Percentiles rank a stretch among this genome's conserved stretches.
Evolutionary conservation across 1,284 basidiomycete genomes (phyloP).

Genomic region (Retiboletus flavoniger): DNA sequence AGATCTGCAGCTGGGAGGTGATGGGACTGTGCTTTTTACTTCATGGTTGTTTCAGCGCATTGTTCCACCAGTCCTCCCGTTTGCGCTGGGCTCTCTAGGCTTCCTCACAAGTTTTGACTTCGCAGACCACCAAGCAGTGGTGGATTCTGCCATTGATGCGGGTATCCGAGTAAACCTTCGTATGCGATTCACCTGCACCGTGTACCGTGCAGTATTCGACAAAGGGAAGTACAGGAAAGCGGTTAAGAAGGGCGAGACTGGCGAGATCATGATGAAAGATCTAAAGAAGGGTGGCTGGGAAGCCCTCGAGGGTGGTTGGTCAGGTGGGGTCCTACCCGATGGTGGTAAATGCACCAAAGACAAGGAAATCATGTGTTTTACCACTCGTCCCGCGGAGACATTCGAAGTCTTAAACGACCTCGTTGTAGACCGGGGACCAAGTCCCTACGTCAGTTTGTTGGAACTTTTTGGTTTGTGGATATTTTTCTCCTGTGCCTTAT

Average conservation of each 20-base stretch:
- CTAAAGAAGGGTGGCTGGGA: slow-evolving; percentile 91
- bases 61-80: slow-evolving; percentile 95
- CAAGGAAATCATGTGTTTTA: slow-evolving; percentile 98
- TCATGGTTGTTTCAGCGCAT: slow-evolving; percentile 99
- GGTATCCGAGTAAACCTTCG: slow-evolving; percentile 97
- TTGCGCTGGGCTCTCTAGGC: slow-evolving; percentile 97
- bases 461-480: slow-evolving; percentile 86
- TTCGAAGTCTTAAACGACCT: slow-evolving; percentile 99
- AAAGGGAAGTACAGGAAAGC: slow-evolving; percentile 73
- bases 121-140: slow-evolving; percentile 79
- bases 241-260: slow-evolving; percentile 86
- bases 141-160: slow-evolving; percentile 88
- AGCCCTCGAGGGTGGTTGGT: slow-evolving; percentile 79
- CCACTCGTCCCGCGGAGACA: slow-evolving; percentile 91
- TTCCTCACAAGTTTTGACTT: slow-evolving; percentile 99
- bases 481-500: background rate
- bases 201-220: slow-evolving; percentile 87
- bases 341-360: slow-evolving; percentile 64
- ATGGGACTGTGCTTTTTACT: slow-evolving; percentile 98
- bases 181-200: slow-evolving; percentile 99
- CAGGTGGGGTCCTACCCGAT: slow-evolving; percentile 41
- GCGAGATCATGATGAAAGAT: slow-evolving; percentile 93
- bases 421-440: slow-evolving; percentile 97
- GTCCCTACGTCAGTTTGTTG: slow-evolving; percentile 93
- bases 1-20: slow-evolving; percentile 79